A percentile compares a stretch with the other conserved stretches of the same genome.
These are phyloP conservation scores for Parachaetomium inaequale DNA, from an alignment of 495 filamentous ascomycete genomes.

Conservation along the genomic window DNA sequence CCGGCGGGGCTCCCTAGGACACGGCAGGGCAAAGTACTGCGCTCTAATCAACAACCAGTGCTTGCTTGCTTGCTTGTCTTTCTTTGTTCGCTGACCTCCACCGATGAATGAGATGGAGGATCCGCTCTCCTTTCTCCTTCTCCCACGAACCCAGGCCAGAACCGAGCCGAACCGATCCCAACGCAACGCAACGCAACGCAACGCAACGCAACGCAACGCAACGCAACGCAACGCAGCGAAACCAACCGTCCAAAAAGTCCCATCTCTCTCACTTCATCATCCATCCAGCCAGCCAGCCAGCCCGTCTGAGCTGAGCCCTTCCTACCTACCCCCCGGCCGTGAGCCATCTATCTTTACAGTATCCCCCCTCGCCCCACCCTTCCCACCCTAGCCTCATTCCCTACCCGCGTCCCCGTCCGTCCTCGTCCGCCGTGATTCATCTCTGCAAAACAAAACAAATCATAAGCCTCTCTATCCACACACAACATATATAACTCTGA, in stretches of 20 bases:
- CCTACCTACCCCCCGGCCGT: neutral
- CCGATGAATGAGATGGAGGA: too few relatives aligned
- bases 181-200: neutral
- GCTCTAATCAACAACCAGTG: neutral
- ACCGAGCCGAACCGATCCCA: too few relatives aligned
- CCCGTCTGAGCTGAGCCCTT: neutral
- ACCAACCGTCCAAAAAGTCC: too few relatives aligned
- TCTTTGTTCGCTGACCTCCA: too few relatives aligned
- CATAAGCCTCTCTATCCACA: constrained; percentile 16
- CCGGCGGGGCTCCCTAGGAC: neutral
- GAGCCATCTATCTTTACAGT: constrained; percentile 6
- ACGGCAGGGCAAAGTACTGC: neutral
- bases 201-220: too few relatives aligned
- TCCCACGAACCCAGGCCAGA: too few relatives aligned
- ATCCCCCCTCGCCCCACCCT: neutral
- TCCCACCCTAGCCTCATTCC: neutral
- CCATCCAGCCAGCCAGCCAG: neutral
- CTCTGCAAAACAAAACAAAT: neutral
- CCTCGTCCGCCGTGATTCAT: neutral
- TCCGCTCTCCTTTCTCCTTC: too few relatives aligned
- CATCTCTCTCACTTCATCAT: neutral
- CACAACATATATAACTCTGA: neutral
- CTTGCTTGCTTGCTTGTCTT: neutral
- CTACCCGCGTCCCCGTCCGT: neutral
- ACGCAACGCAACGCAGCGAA: too few relatives aligned